phyloP scores from a whole-genome alignment of 306 rosid genomes.

The Lotus japonicus region DNA sequence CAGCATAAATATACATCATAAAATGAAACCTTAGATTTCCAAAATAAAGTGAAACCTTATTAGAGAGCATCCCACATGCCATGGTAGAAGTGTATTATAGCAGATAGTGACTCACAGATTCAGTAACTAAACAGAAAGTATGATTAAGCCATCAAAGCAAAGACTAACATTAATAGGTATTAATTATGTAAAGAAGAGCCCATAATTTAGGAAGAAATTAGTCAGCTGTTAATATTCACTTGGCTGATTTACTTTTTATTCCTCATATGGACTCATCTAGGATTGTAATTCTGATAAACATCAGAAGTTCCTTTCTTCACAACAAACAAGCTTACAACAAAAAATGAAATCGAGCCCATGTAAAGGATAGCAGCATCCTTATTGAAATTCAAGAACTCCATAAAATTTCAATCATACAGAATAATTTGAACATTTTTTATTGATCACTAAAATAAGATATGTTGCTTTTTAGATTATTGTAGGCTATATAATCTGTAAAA shows the following conservation, averaged over 20 bases:
- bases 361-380: slow-evolving; percentile 3
- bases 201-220: background rate
- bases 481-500: background rate
- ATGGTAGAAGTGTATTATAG: background rate
- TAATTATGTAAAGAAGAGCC: background rate
- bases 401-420: background rate
- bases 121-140: background rate
- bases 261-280: background rate
- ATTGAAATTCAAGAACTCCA: background rate
- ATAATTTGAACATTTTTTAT: background rate
- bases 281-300: background rate
- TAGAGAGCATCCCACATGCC: background rate
- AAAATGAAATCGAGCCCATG: background rate
- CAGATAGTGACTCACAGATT: background rate
- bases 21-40: background rate
- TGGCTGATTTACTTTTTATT: background rate
- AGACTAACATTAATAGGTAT: background rate
- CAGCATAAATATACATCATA: background rate
- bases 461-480: background rate
- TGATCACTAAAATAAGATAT: slow-evolving; percentile 5
- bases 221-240: background rate
- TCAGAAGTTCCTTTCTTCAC: background rate
- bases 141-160: slow-evolving; percentile 10
- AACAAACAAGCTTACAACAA: background rate
- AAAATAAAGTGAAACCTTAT: background rate